phyloP scores from a whole-genome alignment of 2,329 filamentous ascomycete species.

The Calycina herbarum region DNA sequence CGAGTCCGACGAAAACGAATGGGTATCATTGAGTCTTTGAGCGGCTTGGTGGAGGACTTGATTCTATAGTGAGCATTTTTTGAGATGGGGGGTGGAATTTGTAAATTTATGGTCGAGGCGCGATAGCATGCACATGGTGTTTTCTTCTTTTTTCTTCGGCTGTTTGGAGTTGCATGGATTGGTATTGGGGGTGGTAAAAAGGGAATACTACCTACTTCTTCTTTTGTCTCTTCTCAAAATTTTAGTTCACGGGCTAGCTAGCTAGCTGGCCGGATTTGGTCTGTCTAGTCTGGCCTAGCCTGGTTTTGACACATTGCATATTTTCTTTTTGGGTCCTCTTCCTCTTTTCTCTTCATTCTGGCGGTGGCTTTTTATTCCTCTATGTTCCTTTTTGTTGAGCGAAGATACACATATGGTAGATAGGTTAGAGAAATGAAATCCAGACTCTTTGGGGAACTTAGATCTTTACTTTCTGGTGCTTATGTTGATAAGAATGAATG shows the following conservation, averaged over 20 bases:
- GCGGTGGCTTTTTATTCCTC: neutral
- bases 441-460: no score
- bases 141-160: neutral
- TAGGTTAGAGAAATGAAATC: neutral
- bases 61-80: neutral
- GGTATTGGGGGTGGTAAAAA: neutral
- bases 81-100: neutral
- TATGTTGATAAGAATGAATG: no score
- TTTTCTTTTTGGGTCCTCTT: neutral
- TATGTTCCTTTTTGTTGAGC: neutral
- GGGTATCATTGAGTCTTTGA: conserved; percentile 15
- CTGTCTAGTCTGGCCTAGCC: neutral
- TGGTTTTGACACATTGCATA: neutral
- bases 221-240: neutral
- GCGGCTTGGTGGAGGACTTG: neutral
- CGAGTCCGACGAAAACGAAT: conserved; percentile 14
- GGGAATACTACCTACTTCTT: neutral
- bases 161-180: neutral
- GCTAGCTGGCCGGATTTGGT: neutral
- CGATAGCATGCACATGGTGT: conserved; percentile 1
- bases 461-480: no score
- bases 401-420: neutral
- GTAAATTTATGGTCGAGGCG: conserved; percentile 2
- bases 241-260: no score
- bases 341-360: neutral